Evolutionary conservation across 2,329 filamentous ascomycete species (phyloP), one percentile per base, ranked within the genome.

Genomic region (Sporothrix sp.): DNA sequence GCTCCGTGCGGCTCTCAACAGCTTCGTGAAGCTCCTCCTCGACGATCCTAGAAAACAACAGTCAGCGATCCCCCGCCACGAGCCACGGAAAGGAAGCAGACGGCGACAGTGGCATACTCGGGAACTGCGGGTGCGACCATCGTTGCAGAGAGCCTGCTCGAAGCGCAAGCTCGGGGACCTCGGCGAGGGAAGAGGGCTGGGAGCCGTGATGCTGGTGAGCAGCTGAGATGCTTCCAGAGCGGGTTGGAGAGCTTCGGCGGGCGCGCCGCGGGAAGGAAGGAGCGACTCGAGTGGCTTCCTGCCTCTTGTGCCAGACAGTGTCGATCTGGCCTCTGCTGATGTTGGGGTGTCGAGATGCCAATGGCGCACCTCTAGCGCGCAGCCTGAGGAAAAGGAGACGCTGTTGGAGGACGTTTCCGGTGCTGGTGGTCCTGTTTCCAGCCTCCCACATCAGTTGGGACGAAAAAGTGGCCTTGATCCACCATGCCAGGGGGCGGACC

Each of bases 1-100:
- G 86, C 64, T 98, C 93, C 60, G 91, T 95, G 66, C 93, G 84
- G 60, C 89, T 83, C 64, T 96, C 90, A 66, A 96, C 84, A 48
- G 91, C 87, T 61, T 95, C 88, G 64, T 95, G 85, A 55, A 94
- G 78, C 57, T 93, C 80, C 69, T 96, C 89, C 71, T 98, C 93
- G 61, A 90, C 91, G 62, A 98, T 84, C 70, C 93, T 97, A 20
- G 2, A 21, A 33, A 10, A 32, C 23, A 4, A 44, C 50, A 58
- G 55, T 62, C 44, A 62, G 59, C 32, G n/a, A 48, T 44, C 48
- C 7, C 18, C 10, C 20, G 13, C 21, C 33, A 33, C 25, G 28
- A 25, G 21, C 32, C 6, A 28, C 6, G 10, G 20, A 40, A 35
- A 32, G 8, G 9, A 8, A 2, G n/a, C 20, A 47, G 43, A 46